These are phyloP conservation scores for Penicillium lagena DNA, from an alignment of 495 filamentous ascomycete species.

Conservation along the genomic window DNA sequence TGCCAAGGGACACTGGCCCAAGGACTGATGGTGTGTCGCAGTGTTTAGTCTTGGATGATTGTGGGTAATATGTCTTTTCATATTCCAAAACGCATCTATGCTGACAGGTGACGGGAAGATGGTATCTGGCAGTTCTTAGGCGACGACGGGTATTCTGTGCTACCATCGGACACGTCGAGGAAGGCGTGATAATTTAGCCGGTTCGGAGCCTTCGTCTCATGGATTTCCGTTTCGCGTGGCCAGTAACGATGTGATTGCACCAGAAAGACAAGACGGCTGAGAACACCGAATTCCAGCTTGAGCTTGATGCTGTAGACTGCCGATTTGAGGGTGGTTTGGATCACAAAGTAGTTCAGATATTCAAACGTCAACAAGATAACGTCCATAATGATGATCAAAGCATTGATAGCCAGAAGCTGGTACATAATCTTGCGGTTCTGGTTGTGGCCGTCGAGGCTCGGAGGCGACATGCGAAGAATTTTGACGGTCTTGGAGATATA, in stretches of 20 bases:
- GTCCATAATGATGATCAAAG: slow-evolving; percentile 30
- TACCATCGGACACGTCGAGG: background rate
- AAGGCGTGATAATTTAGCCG: slow-evolving; percentile 2
- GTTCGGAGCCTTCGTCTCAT: background rate
- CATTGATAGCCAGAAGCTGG: slow-evolving; percentile 36
- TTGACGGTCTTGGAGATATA: slow-evolving; percentile 39
- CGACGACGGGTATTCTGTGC: background rate
- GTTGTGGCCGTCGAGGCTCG: slow-evolving; percentile 9
- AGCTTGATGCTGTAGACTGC: slow-evolving; percentile 13
- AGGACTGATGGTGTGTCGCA: too few species aligned
- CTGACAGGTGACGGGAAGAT: background rate
- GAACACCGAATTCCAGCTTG: slow-evolving; percentile 11
- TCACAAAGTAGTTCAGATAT: slow-evolving; percentile 4
- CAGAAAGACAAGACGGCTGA: slow-evolving; percentile 8
- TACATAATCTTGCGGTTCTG: slow-evolving; percentile 21
- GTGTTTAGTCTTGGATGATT: too few species aligned
- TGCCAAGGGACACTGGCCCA: too few species aligned
- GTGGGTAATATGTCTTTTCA: too few species aligned
- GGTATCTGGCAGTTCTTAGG: background rate
- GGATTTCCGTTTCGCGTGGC: slow-evolving; percentile 1
- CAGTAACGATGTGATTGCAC: slow-evolving; percentile 13
- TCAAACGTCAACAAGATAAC: slow-evolving; percentile 8
- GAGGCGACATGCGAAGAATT: slow-evolving; percentile 27
- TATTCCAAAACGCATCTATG: too few species aligned
- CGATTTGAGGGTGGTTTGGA: slow-evolving; percentile 9